Percentiles rank a stretch among this genome's conserved stretches.
phyloP scores from a whole-genome alignment of 345 rosid species.

The Hibiscus mutabilis region DNA sequence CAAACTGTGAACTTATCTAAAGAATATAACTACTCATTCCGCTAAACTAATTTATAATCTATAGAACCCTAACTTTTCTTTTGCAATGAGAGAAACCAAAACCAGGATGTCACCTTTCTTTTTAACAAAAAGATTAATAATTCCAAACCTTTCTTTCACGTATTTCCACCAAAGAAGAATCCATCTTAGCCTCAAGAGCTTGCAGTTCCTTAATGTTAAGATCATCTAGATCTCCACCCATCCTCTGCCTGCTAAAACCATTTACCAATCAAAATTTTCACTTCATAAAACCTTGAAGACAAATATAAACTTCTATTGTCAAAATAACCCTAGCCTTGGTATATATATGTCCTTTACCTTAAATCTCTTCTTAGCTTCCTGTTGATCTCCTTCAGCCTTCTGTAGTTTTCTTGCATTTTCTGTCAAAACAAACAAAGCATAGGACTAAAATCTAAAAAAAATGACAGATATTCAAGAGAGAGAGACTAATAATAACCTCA shows the following conservation, averaged over 20 bases:
- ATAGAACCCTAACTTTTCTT: too few species aligned
- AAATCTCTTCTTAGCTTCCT: constrained; percentile 40
- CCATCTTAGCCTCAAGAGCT: constrained; percentile 37
- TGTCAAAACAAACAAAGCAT: constrained; percentile 14
- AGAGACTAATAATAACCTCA: constrained; percentile 30
- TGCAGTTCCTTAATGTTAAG: constrained; percentile 32
- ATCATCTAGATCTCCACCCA: constrained; percentile 44
- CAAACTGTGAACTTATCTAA: too few species aligned
- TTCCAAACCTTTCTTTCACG: constrained; percentile 43
- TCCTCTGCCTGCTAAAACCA: constrained; percentile 33
- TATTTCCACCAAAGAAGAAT: constrained; percentile 20
- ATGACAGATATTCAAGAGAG: background rate
- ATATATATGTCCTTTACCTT: constrained; percentile 20
- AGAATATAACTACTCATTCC: too few species aligned
- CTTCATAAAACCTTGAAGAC: background rate
- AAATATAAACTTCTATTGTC: background rate
- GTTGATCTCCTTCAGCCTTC: constrained; percentile 45
- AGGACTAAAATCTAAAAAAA: background rate
- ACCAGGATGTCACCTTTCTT: background rate
- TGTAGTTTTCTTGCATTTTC: constrained; percentile 52
- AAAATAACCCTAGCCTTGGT: background rate
- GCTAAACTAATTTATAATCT: too few species aligned
- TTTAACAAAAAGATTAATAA: background rate
- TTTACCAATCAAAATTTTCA: background rate
- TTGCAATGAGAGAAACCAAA: too few species aligned